Conservation (phyloP, 2,329 filamentous ascomycete genomes). For the Pseudogymnoascus sp. region DNA sequence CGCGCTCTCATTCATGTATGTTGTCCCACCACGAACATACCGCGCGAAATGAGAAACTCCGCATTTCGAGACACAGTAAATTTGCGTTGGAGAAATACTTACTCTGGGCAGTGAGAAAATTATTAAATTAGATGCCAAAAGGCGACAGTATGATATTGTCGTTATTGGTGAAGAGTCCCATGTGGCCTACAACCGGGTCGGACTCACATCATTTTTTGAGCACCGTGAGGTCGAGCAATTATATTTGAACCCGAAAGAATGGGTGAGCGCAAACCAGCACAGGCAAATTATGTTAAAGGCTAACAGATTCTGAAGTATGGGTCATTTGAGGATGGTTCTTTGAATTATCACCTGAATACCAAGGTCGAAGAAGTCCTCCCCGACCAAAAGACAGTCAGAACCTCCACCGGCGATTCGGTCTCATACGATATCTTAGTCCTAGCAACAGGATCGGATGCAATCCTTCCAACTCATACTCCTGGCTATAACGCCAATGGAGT, state of each 20-base stretch:
- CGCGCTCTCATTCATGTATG: constrained; percentile 78
- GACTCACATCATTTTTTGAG: constrained; percentile 80
- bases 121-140: constrained; percentile 70
- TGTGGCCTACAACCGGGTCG: constrained; percentile 84
- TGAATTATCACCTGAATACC: constrained; percentile 70
- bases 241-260: constrained; percentile 78
- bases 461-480: constrained; percentile 59
- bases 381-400: constrained; percentile 56
- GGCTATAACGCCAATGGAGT: constrained; percentile 73
- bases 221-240: constrained; percentile 77
- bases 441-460: constrained; percentile 77
- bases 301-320: constrained; percentile 21
- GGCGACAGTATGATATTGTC: constrained; percentile 67
- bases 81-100: neutral
- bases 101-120: constrained; percentile 63
- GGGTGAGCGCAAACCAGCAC: constrained; percentile 45
- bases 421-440: constrained; percentile 74
- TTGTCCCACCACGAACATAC: constrained; percentile 17
- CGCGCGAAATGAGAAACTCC: neutral
- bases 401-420: constrained; percentile 59
- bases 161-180: constrained; percentile 85
- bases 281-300: neutral
- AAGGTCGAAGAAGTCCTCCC: constrained; percentile 60
- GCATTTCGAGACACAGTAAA: neutral
- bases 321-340: constrained; percentile 50